Conservation (phyloP, 164 flowering plant species). For the Annona squamosa region DNA sequence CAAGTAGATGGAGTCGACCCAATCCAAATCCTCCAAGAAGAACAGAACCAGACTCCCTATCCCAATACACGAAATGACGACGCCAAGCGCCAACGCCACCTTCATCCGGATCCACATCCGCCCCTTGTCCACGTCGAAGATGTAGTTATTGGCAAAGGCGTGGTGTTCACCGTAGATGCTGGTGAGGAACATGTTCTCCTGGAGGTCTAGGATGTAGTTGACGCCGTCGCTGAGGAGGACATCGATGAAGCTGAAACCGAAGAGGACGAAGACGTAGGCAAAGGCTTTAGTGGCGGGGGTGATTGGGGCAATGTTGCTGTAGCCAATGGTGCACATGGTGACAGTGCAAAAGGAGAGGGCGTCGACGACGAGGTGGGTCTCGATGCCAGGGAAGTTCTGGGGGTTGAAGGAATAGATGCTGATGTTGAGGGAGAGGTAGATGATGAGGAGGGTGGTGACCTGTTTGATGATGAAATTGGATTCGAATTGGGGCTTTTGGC, state of each 20-base stretch:
- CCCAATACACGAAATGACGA: conserved; percentile 46
- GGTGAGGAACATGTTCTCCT: conserved; percentile 44
- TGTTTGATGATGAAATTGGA: conserved; percentile 43
- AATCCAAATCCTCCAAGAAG: conserved; percentile 39
- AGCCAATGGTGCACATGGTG: conserved; percentile 65
- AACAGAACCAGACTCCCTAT: conserved; percentile 35
- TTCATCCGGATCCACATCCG: conserved; percentile 59
- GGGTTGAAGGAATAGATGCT: conserved; percentile 40
- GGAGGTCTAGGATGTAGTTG: conserved; percentile 49
- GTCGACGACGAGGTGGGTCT: conserved; percentile 58
- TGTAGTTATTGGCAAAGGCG: conserved; percentile 33
- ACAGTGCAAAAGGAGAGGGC: conserved; percentile 61
- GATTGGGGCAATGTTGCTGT: conserved; percentile 52
- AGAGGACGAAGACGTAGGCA: conserved; percentile 48
- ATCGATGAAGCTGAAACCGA: conserved; percentile 55
- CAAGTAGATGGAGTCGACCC: conserved; percentile 53
- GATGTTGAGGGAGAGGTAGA: conserved; percentile 50
- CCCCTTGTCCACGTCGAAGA: conserved; percentile 51
- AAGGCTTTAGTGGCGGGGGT: conserved; percentile 43
- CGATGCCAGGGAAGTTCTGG: conserved; percentile 50
- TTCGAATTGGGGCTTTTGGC: conserved; percentile 26
- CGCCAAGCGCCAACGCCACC: conserved; percentile 50
- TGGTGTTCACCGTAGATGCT: conserved; percentile 11
- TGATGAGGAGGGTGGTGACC: conserved; percentile 35
- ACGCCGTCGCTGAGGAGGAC: conserved; percentile 47